Conservation (phyloP, 495 filamentous ascomycete species). For the Articulospora tetracladia region DNA sequence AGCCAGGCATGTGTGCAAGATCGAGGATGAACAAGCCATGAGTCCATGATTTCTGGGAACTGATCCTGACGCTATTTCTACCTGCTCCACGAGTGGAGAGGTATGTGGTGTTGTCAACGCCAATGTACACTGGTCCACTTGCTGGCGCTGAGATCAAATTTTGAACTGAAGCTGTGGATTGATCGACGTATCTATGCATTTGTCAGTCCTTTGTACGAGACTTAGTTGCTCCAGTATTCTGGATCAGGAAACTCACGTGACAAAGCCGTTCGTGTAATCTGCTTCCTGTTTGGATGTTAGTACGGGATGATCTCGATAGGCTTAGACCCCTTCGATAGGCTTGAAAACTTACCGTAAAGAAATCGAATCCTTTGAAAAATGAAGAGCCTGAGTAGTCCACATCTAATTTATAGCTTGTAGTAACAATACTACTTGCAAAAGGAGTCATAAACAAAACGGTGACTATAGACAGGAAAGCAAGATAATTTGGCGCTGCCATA, state of each 20-base stretch:
- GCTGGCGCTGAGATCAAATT: conserved; percentile 40
- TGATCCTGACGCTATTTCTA: conserved; percentile 60
- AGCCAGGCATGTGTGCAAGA: conserved; percentile 65
- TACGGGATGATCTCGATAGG: neutral
- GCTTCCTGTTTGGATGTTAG: conserved; percentile 18
- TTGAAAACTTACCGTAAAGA: conserved; percentile 22
- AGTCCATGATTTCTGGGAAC: conserved; percentile 56
- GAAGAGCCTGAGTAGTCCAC: conserved; percentile 17
- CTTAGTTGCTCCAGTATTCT: neutral
- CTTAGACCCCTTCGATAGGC: no score
- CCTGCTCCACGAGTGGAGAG: conserved; percentile 38
- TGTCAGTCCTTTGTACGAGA: neutral
- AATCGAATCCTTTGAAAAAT: conserved; percentile 30
- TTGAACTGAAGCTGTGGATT: conserved; percentile 38
- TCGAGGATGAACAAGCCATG: conserved; percentile 65
- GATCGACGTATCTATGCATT: conserved; percentile 40
- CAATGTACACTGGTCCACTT: conserved; percentile 40
- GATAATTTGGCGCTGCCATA: neutral
- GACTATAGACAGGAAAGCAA: neutral
- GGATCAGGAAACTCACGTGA: conserved; percentile 29
- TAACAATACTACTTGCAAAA: neutral
- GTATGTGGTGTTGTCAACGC: conserved; percentile 39
- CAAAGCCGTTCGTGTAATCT: conserved; percentile 58
- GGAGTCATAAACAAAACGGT: neutral
- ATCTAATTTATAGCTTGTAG: conserved; percentile 12